These are phyloP conservation scores for Podaxis sp. DNA, from an alignment of 768 basidiomycete genomes.

Conservation along the genomic window DNA sequence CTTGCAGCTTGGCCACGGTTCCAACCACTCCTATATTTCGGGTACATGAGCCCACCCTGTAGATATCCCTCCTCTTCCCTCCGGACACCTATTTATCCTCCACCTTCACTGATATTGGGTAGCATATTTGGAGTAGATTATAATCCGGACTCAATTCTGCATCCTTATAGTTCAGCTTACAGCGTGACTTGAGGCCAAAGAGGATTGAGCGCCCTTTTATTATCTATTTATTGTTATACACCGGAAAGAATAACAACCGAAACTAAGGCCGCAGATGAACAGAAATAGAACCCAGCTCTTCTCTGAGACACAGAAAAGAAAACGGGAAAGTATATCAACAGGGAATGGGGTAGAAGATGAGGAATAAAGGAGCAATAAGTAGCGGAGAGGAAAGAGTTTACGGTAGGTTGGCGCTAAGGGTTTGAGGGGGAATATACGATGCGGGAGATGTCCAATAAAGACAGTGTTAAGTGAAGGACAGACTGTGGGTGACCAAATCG, in stretches of 20 bases:
- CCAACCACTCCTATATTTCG: too few relatives aligned
- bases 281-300: slow-evolving; percentile 8
- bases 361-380: slow-evolving; percentile 8
- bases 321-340: slow-evolving; percentile 2
- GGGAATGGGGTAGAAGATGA: neutral
- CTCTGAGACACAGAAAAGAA: neutral
- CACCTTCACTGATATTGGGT: neutral
- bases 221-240: slow-evolving; percentile 13
- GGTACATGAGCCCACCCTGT: neutral
- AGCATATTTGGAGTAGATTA: neutral
- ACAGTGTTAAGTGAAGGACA: neutral
- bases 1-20: neutral
- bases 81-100: neutral
- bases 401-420: neutral
- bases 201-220: neutral
- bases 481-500: neutral
- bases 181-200: neutral
- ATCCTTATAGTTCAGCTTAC: neutral
- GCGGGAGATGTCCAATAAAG: neutral
- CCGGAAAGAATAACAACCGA: neutral
- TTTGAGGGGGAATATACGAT: neutral
- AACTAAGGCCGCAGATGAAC: neutral
- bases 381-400: neutral
- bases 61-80: neutral
- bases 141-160: neutral